phyloP scores from a whole-genome alignment of 1,139 yeast genomes.

The Geotrichum aggregatum region DNA sequence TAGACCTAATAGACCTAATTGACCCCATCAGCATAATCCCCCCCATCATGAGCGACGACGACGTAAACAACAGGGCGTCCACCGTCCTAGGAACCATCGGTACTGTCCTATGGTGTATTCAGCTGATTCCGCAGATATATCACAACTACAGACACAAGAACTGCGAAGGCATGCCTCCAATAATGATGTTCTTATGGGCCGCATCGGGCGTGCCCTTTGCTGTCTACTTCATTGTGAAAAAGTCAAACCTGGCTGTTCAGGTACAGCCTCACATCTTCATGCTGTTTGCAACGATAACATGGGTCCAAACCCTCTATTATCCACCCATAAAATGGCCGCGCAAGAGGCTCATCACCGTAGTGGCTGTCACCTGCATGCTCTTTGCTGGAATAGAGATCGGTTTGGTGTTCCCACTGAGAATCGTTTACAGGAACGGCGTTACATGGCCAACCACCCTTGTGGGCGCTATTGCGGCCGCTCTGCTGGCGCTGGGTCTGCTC shows the following conservation, averaged over 20 bases:
- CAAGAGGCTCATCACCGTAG: slow-evolving; percentile 24
- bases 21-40: not conserved
- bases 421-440: slow-evolving; percentile 50
- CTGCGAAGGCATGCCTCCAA: slow-evolving; percentile 79
- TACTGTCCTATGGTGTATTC: slow-evolving; percentile 87
- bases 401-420: slow-evolving; percentile 65
- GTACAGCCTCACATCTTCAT: slow-evolving; percentile 86
- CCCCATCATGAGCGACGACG: slow-evolving; percentile 10
- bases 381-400: slow-evolving; percentile 66
- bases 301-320: slow-evolving; percentile 72
- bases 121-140: slow-evolving; percentile 77
- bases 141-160: slow-evolving; percentile 69
- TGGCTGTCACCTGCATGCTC: slow-evolving; percentile 38
- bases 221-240: slow-evolving; percentile 68
- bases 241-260: slow-evolving; percentile 70
- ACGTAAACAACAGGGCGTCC: slow-evolving; percentile 43
- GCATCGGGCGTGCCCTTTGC: slow-evolving; percentile 79
- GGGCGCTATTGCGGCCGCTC: slow-evolving; percentile 73
- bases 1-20: too few relatives aligned
- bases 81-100: slow-evolving; percentile 86
- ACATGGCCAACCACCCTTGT: slow-evolving; percentile 76
- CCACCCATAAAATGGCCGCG: slow-evolving; percentile 51
- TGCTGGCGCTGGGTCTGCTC: slow-evolving; percentile 70
- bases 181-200: slow-evolving; percentile 83
- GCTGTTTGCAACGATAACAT: slow-evolving; percentile 61